Conservation (phyloP, 805 yeast species). For the Saturnispora dispora region DNA sequence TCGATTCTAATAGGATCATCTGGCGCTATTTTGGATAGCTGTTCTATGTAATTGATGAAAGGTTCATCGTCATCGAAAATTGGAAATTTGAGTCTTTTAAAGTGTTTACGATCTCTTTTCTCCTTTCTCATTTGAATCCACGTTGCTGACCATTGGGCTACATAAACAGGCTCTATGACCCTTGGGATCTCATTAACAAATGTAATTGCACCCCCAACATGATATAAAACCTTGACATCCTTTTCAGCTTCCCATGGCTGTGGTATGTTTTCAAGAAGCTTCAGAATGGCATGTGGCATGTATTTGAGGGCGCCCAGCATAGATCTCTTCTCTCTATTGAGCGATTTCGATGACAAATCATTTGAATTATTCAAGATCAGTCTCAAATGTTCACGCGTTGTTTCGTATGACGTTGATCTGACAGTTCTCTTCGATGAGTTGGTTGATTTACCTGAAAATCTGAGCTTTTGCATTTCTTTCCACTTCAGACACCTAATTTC, state of each 20-base stretch:
- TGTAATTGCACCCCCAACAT: constrained; percentile 87
- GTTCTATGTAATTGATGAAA: constrained; percentile 74
- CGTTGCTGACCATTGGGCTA: constrained; percentile 91
- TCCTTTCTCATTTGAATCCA: constrained; percentile 94
- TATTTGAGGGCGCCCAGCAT: constrained; percentile 87
- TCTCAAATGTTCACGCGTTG: constrained; percentile 91
- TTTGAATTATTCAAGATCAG: constrained; percentile 78
- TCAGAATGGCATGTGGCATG: constrained; percentile 90
- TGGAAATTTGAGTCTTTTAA: constrained; percentile 88
- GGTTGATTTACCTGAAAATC: constrained; percentile 34
- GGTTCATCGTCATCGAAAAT: constrained; percentile 98
- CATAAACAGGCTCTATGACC: constrained; percentile 84
- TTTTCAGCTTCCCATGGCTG: constrained; percentile 93
- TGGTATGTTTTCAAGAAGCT: constrained; percentile 91
- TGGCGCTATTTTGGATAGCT: constrained; percentile 62
- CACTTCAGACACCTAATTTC: constrained; percentile 33
- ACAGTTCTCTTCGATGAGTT: constrained; percentile 33
- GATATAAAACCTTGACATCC: constrained; percentile 84
- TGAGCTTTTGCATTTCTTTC: constrained; percentile 52
- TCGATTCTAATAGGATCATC: constrained; percentile 63
- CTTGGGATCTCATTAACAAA: constrained; percentile 89
- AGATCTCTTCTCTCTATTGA: constrained; percentile 76
- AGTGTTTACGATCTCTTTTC: constrained; percentile 81
- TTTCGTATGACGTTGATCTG: constrained; percentile 49
- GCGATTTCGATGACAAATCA: constrained; percentile 70